Evolutionary conservation across 2,329 filamentous ascomycete genomes (phyloP).

Genomic region (Fusarium sacchari): DNA sequence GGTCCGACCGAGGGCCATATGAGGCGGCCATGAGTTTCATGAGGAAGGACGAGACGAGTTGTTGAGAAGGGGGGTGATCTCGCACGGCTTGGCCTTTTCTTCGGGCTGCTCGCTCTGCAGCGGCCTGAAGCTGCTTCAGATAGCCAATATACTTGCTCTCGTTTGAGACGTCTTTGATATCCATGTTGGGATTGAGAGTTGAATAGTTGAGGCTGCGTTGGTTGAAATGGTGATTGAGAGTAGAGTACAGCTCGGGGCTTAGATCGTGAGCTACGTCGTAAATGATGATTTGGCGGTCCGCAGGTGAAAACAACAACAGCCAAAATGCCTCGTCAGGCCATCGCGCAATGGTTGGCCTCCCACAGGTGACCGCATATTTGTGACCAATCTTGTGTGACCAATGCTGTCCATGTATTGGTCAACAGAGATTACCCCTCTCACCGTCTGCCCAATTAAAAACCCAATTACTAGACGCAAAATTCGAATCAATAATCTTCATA

Average conservation of each 20-base stretch:
- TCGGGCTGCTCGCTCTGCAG: neutral
- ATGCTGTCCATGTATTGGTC: neutral
- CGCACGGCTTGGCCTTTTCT: neutral
- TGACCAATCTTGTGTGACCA: neutral
- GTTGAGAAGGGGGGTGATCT: neutral
- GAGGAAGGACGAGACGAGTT: neutral
- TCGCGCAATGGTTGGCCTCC: neutral
- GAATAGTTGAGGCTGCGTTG: neutral
- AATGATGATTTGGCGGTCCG: neutral
- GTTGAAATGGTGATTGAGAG: neutral
- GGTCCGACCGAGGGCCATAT: accelerated
- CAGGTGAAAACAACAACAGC: neutral
- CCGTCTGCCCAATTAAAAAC: neutral
- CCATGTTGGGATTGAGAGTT: neutral
- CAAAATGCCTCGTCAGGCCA: neutral
- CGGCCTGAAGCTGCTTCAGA: neutral
- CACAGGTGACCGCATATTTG: neutral
- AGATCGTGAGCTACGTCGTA: neutral
- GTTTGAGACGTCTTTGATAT: slow-evolving; percentile 1
- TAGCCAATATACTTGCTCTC: neutral
- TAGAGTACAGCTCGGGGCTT: neutral
- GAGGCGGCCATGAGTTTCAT: neutral
- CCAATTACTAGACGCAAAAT: neutral
- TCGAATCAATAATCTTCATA: neutral
- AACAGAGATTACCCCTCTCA: neutral